Conservation (phyloP, 2,329 filamentous ascomycete species). For the Arachnopeziza araneosa region DNA sequence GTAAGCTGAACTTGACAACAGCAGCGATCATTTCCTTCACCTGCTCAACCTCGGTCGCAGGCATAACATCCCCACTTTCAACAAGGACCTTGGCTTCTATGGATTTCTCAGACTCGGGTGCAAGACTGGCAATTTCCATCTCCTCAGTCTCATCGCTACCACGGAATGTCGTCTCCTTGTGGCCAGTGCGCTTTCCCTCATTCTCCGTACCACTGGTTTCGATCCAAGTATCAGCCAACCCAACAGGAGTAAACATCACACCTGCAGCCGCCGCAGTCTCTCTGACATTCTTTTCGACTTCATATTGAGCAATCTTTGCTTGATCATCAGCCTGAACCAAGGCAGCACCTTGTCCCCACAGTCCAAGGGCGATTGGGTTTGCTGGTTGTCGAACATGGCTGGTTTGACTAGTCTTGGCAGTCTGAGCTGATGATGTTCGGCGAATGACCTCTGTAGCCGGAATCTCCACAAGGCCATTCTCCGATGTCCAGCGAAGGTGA, state of each 20-base stretch:
- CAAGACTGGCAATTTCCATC: not conserved
- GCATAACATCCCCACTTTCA: not conserved
- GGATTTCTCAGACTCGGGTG: not conserved
- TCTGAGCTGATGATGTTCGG: not conserved
- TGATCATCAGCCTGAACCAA: not conserved
- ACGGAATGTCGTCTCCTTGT: slow-evolving; percentile 1
- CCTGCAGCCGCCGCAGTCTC: not conserved
- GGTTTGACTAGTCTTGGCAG: not conserved
- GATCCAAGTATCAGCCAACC: slow-evolving; percentile 27
- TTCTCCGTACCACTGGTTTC: slow-evolving; percentile 22
- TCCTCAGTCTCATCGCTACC: not conserved
- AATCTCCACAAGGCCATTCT: not conserved
- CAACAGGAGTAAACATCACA: slow-evolving; percentile 11
- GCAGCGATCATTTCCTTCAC: slow-evolving; percentile 53
- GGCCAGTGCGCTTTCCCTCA: slow-evolving; percentile 27
- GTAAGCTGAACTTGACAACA: slow-evolving; percentile 68
- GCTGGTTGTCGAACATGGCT: not conserved
- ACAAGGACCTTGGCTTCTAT: not conserved
- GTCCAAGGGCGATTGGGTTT: not conserved
- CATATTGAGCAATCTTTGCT: not conserved
- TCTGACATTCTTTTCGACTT: not conserved
- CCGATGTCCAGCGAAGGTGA: not conserved
- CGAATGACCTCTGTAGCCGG: not conserved
- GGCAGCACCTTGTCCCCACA: not conserved
- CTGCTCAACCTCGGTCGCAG: too few relatives aligned